Conservation (phyloP, 1,284 basidiomycete species). For the Wolfiporia cocos region DNA sequence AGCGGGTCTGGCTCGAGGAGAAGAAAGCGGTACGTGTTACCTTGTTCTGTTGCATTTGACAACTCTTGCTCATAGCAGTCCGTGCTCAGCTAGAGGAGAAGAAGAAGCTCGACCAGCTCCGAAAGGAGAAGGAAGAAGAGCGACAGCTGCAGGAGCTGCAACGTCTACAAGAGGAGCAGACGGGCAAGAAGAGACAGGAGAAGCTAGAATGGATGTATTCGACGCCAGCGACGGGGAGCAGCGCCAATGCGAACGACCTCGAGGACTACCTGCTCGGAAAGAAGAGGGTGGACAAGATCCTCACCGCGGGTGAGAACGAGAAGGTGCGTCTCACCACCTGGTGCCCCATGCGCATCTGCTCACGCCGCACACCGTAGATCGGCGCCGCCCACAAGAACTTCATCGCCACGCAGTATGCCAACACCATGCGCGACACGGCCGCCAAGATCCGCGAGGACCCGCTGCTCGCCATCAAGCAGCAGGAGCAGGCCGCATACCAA, state of each 20-base stretch:
- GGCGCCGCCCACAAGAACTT: constrained; percentile 86
- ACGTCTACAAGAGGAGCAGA: constrained; percentile 88
- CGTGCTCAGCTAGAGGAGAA: constrained; percentile 83
- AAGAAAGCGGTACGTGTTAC: constrained; percentile 75
- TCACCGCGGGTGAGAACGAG: constrained; percentile 85
- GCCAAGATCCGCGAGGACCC: constrained; percentile 96
- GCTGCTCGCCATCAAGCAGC: constrained; percentile 92
- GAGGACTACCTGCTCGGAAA: constrained; percentile 98
- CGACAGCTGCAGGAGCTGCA: constrained; percentile 95
- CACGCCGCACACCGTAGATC: constrained; percentile 37
- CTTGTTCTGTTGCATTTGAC: neutral
- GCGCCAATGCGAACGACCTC: constrained; percentile 83
- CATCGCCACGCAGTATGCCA: constrained; percentile 91
- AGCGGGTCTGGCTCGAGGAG: constrained; percentile 98
- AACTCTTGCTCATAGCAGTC: constrained; percentile 4
- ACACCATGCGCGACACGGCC: constrained; percentile 83
- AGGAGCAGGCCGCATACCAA: constrained; percentile 92
- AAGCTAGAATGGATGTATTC: constrained; percentile 99
- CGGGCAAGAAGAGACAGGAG: constrained; percentile 90
- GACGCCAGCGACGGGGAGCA: constrained; percentile 83
- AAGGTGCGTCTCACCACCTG: constrained; percentile 47
- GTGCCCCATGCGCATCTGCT: neutral
- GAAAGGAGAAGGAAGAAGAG: constrained; percentile 97
- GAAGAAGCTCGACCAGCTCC: constrained; percentile 94
- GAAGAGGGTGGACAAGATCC: constrained; percentile 94